A percentile compares a stretch with the other conserved stretches of the same genome.
phyloP scores from a whole-genome alignment of 139 green algal species.

The Micromonas pusilla region DNA sequence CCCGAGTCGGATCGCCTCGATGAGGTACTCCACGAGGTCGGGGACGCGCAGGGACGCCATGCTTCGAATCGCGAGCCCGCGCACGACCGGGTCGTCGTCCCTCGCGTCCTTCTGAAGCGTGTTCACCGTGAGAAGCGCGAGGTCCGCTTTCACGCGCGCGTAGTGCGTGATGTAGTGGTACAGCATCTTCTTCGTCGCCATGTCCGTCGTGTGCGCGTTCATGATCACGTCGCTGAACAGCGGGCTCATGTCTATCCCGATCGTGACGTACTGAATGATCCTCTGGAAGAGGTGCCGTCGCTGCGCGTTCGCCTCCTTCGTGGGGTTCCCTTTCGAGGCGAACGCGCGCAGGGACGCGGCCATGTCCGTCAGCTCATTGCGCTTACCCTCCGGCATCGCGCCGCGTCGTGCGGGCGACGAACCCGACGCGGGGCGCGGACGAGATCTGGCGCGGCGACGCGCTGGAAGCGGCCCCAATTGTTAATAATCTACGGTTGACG shows the following conservation, averaged over 20 bases:
- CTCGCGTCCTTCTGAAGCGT: constrained; percentile 65
- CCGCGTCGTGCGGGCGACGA: too few relatives aligned
- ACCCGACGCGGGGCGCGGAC: too few relatives aligned
- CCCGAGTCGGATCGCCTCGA: not conserved
- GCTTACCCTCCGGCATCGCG: too few relatives aligned
- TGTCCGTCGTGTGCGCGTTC: constrained; percentile 18
- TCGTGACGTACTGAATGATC: constrained; percentile 86
- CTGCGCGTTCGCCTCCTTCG: constrained; percentile 5
- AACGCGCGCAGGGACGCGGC: not conserved
- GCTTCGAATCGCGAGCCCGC: constrained; percentile 82
- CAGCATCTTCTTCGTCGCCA: constrained; percentile 85
- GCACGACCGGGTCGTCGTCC: constrained; percentile 84
- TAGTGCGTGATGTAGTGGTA: constrained; percentile 66
- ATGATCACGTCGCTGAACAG: constrained; percentile 64
- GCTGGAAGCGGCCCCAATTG: too few relatives aligned
- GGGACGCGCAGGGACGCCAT: constrained; percentile 80
- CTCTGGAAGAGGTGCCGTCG: constrained; percentile 64
- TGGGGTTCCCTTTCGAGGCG: not conserved
- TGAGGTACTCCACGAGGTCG: constrained; percentile 92
- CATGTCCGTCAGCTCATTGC: constrained; percentile 8
- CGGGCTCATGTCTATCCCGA: constrained; percentile 80
- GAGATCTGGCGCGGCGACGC: too few relatives aligned
- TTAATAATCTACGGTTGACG: too few relatives aligned
- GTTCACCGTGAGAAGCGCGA: constrained; percentile 80
- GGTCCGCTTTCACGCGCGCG: constrained; percentile 52